phyloP scores from a whole-genome alignment of 768 basidiomycete genomes.

The Gyrodon lividus region DNA sequence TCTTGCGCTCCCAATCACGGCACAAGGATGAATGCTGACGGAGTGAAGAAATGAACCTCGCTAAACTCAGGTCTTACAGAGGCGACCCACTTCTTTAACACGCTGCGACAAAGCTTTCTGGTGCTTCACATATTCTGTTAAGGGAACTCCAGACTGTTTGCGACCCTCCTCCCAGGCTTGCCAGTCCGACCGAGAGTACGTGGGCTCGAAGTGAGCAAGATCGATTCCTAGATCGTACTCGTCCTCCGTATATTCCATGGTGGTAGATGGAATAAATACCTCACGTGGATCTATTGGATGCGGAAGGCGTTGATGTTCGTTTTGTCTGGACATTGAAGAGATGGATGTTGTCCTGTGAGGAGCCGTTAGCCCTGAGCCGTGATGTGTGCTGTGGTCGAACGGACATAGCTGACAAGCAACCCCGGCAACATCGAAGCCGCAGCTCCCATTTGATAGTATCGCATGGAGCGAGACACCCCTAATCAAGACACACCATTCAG shows the following conservation, averaged over 20 bases:
- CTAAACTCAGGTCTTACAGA: background rate
- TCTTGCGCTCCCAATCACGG: background rate
- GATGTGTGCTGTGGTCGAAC: background rate
- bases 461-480: slow-evolving; percentile 15
- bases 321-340: too few species aligned
- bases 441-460: slow-evolving; percentile 14
- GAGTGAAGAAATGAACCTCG: background rate
- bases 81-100: slow-evolving; percentile 2
- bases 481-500: background rate
- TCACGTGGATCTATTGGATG: too few species aligned
- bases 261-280: too few species aligned
- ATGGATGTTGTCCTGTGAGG: slow-evolving; percentile 4
- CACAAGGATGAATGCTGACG: slow-evolving; percentile 9
- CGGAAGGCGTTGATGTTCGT: background rate
- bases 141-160: background rate
- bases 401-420: slow-evolving; percentile 11
- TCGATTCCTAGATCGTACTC: background rate
- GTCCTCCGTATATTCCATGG: too few species aligned
- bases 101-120: background rate
- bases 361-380: background rate
- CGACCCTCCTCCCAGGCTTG: background rate
- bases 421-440: slow-evolving; percentile 11
- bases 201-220: too few species aligned
- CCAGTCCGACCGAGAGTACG: slow-evolving; percentile 6
- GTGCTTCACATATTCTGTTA: background rate